A percentile compares a stretch with the other conserved stretches of the same genome.
Conservation (phyloP, 169 alveolate species). For the Plasmodium cynomolgi region DNA sequence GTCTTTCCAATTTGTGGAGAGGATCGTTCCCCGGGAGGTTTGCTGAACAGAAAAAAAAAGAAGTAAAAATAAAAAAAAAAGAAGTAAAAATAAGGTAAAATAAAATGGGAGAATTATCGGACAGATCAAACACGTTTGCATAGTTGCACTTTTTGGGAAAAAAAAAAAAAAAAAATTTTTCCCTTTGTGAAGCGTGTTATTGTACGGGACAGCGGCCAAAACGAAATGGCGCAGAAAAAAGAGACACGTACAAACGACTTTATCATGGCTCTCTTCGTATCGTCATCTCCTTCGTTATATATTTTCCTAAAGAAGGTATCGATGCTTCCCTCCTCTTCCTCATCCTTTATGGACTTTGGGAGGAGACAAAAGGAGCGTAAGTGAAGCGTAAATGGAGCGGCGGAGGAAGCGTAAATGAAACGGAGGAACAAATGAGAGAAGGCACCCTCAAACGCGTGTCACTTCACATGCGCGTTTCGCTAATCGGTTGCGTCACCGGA, state of each 20-base stretch:
- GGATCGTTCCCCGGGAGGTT: conserved; percentile 50
- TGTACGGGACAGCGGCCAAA: neutral
- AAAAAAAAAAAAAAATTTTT: too few relatives aligned
- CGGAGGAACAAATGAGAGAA: neutral
- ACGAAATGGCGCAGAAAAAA: neutral
- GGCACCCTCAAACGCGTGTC: neutral
- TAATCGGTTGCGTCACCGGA: neutral
- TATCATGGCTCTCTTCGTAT: conserved; percentile 56
- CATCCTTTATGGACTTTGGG: conserved; percentile 34
- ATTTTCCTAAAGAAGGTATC: conserved; percentile 42
- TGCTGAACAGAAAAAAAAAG: conserved; percentile 1
- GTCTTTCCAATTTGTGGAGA: conserved; percentile 69
- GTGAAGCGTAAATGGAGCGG: neutral
- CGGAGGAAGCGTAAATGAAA: too few relatives aligned
- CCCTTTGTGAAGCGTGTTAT: neutral
- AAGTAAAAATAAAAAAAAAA: neutral
- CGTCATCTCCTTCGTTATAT: conserved; percentile 58
- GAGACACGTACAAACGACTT: conserved; percentile 34
- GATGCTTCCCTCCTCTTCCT: conserved; percentile 28
- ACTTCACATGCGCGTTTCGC: neutral
- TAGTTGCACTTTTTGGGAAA: neutral
- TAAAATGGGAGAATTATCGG: neutral
- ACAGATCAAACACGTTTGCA: neutral
- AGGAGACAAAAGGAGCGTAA: neutral
- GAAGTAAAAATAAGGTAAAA: neutral